Evolutionary conservation across 2,329 filamentous ascomycete genomes (phyloP).

Genomic region (Pseudogymnoascus sp.): DNA sequence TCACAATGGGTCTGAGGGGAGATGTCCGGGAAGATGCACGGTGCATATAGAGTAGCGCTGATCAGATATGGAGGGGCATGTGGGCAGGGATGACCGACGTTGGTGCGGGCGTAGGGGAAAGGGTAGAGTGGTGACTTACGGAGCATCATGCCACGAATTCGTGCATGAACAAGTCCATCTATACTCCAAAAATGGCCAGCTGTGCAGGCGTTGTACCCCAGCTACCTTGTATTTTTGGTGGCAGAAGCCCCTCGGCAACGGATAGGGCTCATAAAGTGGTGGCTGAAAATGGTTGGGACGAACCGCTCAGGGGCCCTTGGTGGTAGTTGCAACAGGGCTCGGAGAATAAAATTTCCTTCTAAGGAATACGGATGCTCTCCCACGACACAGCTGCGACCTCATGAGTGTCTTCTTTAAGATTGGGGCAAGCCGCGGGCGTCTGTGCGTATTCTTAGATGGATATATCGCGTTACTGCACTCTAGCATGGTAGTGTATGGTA

Average conservation of each 20-base stretch:
- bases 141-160: slow-evolving; percentile 26
- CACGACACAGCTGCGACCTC: slow-evolving; percentile 5
- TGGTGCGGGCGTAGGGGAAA: slow-evolving; percentile 23
- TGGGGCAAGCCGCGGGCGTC: not conserved
- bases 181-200: not conserved
- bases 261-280: not conserved
- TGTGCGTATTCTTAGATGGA: not conserved
- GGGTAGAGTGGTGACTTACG: slow-evolving; percentile 17
- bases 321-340: not conserved
- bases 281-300: slow-evolving; percentile 2
- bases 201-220: not conserved
- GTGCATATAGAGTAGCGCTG: slow-evolving; percentile 24
- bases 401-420: slow-evolving; percentile 7
- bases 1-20: slow-evolving; percentile 17
- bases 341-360: slow-evolving; percentile 5
- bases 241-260: not conserved
- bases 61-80: slow-evolving; percentile 22
- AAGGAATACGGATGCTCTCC: slow-evolving; percentile 7
- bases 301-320: not conserved
- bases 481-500: slow-evolving; percentile 4
- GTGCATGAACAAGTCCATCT: slow-evolving; percentile 29
- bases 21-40: slow-evolving; percentile 29
- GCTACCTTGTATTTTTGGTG: not conserved
- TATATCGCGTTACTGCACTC: not conserved
- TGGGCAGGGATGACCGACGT: slow-evolving; percentile 18